Evolutionary conservation across 1,284 basidiomycete species (phyloP).

Genomic region (Coniferiporia weirii): DNA sequence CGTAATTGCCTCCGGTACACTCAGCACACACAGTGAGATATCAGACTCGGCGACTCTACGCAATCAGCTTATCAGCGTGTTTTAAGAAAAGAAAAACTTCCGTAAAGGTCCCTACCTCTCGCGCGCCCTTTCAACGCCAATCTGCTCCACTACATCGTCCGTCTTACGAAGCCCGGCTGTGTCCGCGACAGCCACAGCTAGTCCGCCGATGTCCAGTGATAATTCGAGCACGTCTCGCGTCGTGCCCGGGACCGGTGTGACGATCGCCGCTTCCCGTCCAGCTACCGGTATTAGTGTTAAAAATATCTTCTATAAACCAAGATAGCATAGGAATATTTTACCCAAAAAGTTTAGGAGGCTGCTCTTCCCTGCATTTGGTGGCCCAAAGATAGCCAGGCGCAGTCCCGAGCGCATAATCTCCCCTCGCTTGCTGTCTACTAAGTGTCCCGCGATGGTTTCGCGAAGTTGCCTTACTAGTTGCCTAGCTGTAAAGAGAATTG

Average conservation of each 20-base stretch:
- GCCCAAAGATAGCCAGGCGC: slow-evolving; percentile 80
- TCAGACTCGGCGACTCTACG: slow-evolving; percentile 63
- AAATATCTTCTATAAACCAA: neutral
- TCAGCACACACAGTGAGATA: slow-evolving; percentile 72
- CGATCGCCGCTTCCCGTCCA: slow-evolving; percentile 83
- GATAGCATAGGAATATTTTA: slow-evolving; percentile 10
- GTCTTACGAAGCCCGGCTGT: slow-evolving; percentile 80
- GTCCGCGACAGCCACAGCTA: slow-evolving; percentile 76
- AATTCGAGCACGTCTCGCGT: slow-evolving; percentile 83
- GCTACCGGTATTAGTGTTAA: slow-evolving; percentile 37
- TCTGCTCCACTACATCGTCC: slow-evolving; percentile 71
- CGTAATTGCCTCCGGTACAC: slow-evolving; percentile 48
- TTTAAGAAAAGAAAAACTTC: slow-evolving; percentile 1
- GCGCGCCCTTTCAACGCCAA: slow-evolving; percentile 72
- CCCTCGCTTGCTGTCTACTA: slow-evolving; percentile 67
- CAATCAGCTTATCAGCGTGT: neutral
- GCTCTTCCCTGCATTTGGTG: slow-evolving; percentile 55
- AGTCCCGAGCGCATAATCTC: slow-evolving; percentile 83
- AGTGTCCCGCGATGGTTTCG: slow-evolving; percentile 45
- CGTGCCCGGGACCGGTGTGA: slow-evolving; percentile 81
- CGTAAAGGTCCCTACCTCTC: slow-evolving; percentile 42
- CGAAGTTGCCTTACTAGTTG: slow-evolving; percentile 43
- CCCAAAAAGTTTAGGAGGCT: slow-evolving; percentile 31
- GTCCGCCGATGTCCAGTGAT: slow-evolving; percentile 79
- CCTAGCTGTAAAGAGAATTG: slow-evolving; percentile 38